Evolutionary conservation across 345 rosid species (phyloP).

Genomic region (Aquilaria yunnanensis): DNA sequence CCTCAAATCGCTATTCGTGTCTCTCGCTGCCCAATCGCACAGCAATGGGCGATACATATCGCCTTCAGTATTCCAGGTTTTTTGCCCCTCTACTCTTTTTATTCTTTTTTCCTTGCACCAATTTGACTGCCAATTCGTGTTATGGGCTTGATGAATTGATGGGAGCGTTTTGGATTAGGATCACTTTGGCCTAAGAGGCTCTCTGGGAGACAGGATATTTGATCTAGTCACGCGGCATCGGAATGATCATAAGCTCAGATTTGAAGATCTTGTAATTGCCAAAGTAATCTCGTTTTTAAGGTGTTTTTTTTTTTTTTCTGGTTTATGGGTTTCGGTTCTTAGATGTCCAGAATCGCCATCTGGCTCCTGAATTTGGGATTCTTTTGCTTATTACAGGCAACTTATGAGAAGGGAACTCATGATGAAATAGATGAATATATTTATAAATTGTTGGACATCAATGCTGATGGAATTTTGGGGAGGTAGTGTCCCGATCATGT

Average conservation of each 20-base stretch:
- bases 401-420: slow-evolving; percentile 75
- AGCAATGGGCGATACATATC: slow-evolving; percentile 42
- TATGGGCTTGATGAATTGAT: neutral
- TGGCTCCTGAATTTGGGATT: neutral
- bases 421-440: slow-evolving; percentile 84
- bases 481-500: slow-evolving; percentile 34
- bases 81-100: neutral
- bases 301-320: slow-evolving; percentile 4
- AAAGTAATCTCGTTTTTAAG: slow-evolving; percentile 35
- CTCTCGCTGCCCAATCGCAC: slow-evolving; percentile 61
- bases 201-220: neutral
- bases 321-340: neutral
- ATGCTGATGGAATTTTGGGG: slow-evolving; percentile 46
- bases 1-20: slow-evolving; percentile 46
- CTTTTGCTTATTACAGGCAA: slow-evolving; percentile 36
- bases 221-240: neutral
- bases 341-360: neutral
- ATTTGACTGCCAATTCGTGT: neutral
- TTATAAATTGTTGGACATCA: slow-evolving; percentile 60
- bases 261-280: slow-evolving; percentile 75
- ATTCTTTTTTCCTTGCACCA: neutral
- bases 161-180: neutral
- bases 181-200: neutral
- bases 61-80: slow-evolving; percentile 58
- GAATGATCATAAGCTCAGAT: slow-evolving; percentile 1